phyloP scores from a whole-genome alignment of 805 yeast species.

The Ogataea philodendri region DNA sequence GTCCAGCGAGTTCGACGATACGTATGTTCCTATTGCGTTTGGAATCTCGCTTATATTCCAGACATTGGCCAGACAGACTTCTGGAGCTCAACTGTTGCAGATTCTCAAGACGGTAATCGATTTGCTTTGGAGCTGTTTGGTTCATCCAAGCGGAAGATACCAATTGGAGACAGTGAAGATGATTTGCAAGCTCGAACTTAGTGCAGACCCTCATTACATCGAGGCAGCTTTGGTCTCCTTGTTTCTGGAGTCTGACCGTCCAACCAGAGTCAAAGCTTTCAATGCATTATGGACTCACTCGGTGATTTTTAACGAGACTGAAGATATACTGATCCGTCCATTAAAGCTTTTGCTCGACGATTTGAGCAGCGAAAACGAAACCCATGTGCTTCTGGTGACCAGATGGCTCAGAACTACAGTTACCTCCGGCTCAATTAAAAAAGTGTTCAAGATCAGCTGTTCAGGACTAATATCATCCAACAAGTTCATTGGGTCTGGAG shows the following conservation, averaged over 20 bases:
- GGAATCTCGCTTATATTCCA: constrained; percentile 43
- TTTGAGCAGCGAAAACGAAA: constrained; percentile 42
- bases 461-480: constrained; percentile 50
- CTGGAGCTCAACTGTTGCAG: constrained; percentile 35
- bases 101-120: constrained; percentile 42
- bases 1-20: constrained; percentile 14
- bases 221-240: constrained; percentile 71
- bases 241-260: constrained; percentile 41
- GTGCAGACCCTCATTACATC: constrained; percentile 50
- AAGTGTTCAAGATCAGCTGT: constrained; percentile 57
- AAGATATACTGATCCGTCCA: constrained; percentile 56
- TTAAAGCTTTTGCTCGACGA: constrained; percentile 68
- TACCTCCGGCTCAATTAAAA: constrained; percentile 54
- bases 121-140: constrained; percentile 55
- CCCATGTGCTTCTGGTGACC: constrained; percentile 41
- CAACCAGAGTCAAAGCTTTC: constrained; percentile 52
- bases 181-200: constrained; percentile 59
- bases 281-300: constrained; percentile 76
- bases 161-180: constrained; percentile 72
- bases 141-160: constrained; percentile 46
- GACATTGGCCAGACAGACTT: constrained; percentile 33
- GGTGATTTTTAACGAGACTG: constrained; percentile 45
- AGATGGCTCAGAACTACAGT: constrained; percentile 49
- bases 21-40: constrained; percentile 37
- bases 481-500: constrained; percentile 27